Conservation (phyloP, 164 flowering plant genomes). For the Kingdonia uniflora region DNA sequence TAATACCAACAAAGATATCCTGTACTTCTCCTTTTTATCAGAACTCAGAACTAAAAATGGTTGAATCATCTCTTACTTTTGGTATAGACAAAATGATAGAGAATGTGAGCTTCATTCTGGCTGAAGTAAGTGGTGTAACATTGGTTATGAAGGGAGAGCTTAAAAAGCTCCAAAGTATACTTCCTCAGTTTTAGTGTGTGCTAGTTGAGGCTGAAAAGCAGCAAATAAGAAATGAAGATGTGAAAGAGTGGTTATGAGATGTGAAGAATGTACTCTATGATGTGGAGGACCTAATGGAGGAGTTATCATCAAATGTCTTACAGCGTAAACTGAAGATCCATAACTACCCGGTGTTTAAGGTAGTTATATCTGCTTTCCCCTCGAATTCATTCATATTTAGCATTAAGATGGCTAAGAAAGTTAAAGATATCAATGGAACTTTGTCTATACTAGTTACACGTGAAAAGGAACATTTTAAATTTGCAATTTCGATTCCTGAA, state of each 20-base stretch:
- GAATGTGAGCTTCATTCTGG: no score
- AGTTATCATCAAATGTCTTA: not conserved
- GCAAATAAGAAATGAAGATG: not conserved
- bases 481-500: not conserved
- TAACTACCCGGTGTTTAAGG: not conserved
- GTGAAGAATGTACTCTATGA: not conserved
- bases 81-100: no score
- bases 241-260: not conserved
- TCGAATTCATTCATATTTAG: not conserved
- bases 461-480: not conserved
- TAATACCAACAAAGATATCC: no score
- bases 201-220: conserved; percentile 1
- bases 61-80: no score
- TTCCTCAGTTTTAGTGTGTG: not conserved
- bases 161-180: no score
- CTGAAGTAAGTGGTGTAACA: no score
- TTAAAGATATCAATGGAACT: not conserved
- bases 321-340: not conserved
- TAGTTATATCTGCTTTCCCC: not conserved
- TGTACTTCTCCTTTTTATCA: no score
- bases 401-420: conserved; percentile 1
- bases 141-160: no score
- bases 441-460: not conserved
- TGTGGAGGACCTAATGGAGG: not conserved
- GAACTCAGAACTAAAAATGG: no score